phyloP scores from a whole-genome alignment of 306 rosid genomes.

The Alnus rubra region DNA sequence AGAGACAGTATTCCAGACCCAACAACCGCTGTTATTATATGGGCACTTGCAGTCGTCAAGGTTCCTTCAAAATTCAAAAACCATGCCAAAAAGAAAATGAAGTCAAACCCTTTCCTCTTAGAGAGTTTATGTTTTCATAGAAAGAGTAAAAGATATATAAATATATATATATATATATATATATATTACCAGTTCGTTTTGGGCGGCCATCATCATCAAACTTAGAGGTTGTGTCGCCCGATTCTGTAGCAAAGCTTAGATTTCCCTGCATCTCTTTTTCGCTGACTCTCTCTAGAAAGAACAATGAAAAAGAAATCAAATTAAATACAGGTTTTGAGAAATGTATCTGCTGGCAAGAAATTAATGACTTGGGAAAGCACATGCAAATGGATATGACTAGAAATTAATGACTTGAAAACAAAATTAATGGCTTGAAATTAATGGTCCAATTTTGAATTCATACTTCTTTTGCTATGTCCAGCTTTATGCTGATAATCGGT shows the following conservation, averaged over 20 bases:
- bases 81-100: not conserved
- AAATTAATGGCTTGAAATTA: too few relatives aligned
- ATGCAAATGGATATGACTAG: not conserved
- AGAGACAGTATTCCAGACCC: constrained; percentile 50
- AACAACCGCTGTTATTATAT: constrained; percentile 49
- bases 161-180: too few relatives aligned
- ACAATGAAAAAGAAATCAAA: too few relatives aligned
- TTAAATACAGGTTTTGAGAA: too few relatives aligned
- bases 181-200: constrained; percentile 39
- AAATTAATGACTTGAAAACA: too few relatives aligned
- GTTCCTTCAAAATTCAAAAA: constrained; percentile 39
- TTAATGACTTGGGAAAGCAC: not conserved
- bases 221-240: constrained; percentile 6
- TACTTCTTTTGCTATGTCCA: too few relatives aligned
- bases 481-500: too few relatives aligned
- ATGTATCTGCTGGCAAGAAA: too few relatives aligned
- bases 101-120: not conserved
- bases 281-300: not conserved
- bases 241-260: not conserved
- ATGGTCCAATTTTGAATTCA: not conserved
- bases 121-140: too few relatives aligned
- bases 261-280: not conserved
- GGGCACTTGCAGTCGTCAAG: constrained; percentile 43
- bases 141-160: not conserved
- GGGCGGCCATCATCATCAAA: constrained; percentile 44